These are phyloP conservation scores for Chaetoceros muelleri DNA, from an alignment of 108 stramenopile species.

Conservation along the genomic window DNA sequence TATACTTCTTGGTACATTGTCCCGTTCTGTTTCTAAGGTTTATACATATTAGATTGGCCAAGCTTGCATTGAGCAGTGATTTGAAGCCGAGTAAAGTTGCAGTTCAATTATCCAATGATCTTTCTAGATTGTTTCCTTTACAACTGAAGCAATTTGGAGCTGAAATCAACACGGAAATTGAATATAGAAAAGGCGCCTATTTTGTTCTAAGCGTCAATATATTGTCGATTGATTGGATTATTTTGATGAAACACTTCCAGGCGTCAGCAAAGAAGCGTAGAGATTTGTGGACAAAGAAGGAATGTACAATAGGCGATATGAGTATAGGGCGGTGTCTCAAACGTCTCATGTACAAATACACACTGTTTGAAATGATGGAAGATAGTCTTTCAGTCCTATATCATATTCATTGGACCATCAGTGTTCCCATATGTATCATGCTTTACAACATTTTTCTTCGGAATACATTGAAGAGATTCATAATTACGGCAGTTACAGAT, in stretches of 20 bases:
- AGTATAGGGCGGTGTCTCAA: slow-evolving; percentile 8
- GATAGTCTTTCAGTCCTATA: slow-evolving; percentile 34
- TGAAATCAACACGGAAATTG: slow-evolving; percentile 66
- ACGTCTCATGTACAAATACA: slow-evolving; percentile 15
- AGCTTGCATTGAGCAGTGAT: slow-evolving; percentile 55
- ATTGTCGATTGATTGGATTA: slow-evolving; percentile 43
- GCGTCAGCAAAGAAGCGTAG: slow-evolving; percentile 23
- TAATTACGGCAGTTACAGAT: slow-evolving; percentile 51
- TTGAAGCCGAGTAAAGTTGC: slow-evolving; percentile 59
- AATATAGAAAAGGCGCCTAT: slow-evolving; percentile 66
- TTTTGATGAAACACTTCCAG: slow-evolving; percentile 40
- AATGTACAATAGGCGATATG: slow-evolving; percentile 4
- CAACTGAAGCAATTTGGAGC: slow-evolving; percentile 53
- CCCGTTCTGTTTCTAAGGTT: slow-evolving; percentile 17
- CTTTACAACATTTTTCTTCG: slow-evolving; percentile 33
- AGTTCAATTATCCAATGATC: slow-evolving; percentile 68
- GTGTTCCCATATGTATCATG: slow-evolving; percentile 41
- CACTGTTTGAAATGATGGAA: slow-evolving; percentile 42
- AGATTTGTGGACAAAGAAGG: slow-evolving; percentile 22
- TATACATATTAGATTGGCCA: slow-evolving; percentile 57
- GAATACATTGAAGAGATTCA: slow-evolving; percentile 41
- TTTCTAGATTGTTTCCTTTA: slow-evolving; percentile 40
- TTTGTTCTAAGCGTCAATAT: slow-evolving; percentile 75
- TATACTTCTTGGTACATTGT: slow-evolving; percentile 12
- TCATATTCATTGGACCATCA: slow-evolving; percentile 49